These are phyloP conservation scores for Scolecobasidium constrictum DNA, from an alignment of 2,329 filamentous ascomycete species.

Conservation along the genomic window DNA sequence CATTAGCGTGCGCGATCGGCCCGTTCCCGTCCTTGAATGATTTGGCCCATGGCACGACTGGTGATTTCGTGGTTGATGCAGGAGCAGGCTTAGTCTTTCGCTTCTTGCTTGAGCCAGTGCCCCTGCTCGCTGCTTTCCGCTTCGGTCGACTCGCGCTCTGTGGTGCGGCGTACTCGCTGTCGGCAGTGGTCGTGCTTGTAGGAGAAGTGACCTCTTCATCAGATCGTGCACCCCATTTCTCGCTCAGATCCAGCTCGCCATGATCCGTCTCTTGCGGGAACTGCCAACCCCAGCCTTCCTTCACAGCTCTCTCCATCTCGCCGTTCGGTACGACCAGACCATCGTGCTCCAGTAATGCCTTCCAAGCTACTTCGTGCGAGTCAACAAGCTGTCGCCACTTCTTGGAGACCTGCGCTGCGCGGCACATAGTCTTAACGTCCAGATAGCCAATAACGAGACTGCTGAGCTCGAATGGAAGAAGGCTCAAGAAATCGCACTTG, in stretches of 20 bases:
- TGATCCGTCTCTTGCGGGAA: constrained; percentile 66
- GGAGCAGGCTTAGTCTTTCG: constrained; percentile 44
- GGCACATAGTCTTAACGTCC: constrained; percentile 75
- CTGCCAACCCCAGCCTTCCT: constrained; percentile 96
- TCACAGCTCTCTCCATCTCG: constrained; percentile 76
- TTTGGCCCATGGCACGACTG: constrained; percentile 34
- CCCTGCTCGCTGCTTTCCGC: constrained; percentile 22
- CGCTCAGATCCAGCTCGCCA: constrained; percentile 71
- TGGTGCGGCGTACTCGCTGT: constrained; percentile 1
- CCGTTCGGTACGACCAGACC: constrained; percentile 68
- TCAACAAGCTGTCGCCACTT: constrained; percentile 88
- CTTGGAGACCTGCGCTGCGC: constrained; percentile 85
- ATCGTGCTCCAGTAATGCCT: constrained; percentile 76
- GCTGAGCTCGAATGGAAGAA: constrained; percentile 76
- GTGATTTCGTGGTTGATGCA: constrained; percentile 27
- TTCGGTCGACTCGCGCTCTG: constrained; percentile 20
- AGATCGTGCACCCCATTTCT: constrained; percentile 25
- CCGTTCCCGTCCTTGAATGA: constrained; percentile 55
- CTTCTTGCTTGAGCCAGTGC: constrained; percentile 18
- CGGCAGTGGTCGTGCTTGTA: constrained; percentile 4
- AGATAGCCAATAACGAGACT: constrained; percentile 82
- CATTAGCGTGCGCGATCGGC: constrained; percentile 74
- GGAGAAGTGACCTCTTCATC: constrained; percentile 26
- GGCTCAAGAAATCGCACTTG: constrained; percentile 83
- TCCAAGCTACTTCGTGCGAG: constrained; percentile 92